Evolutionary conservation across 1,284 basidiomycete species (phyloP).

Genomic region (Ustilago sp.): DNA sequence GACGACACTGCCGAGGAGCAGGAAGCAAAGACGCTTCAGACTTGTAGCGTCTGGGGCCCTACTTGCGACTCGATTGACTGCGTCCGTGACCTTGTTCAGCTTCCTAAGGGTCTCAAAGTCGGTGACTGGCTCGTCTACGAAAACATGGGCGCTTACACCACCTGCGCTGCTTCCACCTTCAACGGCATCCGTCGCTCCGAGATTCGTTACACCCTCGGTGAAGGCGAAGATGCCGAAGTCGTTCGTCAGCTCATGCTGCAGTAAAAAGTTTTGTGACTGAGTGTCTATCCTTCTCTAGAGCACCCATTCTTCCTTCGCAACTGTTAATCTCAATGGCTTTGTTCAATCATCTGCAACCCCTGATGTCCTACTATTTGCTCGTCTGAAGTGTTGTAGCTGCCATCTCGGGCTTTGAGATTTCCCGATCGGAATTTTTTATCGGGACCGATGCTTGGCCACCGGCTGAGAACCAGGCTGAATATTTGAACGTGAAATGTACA

Average conservation of each 20-base stretch:
- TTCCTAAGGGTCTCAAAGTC: conserved; percentile 62
- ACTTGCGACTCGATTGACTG: conserved; percentile 92
- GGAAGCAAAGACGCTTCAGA: conserved; percentile 70
- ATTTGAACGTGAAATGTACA: conserved; percentile 45
- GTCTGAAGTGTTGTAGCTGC: too few species aligned
- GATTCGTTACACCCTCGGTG: conserved; percentile 71
- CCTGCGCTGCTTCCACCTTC: conserved; percentile 88
- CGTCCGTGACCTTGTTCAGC: conserved; percentile 58
- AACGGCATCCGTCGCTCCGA: conserved; percentile 75
- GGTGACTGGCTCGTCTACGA: conserved; percentile 93
- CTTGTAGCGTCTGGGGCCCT: conserved; percentile 74
- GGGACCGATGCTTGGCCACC: too few species aligned
- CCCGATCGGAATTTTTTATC: too few species aligned
- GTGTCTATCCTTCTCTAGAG: not conserved
- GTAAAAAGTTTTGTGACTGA: conserved; percentile 4
- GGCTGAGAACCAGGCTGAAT: too few species aligned
- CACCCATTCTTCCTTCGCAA: not conserved
- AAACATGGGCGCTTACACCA: conserved; percentile 93
- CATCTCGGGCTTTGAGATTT: too few species aligned
- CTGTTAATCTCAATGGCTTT: not conserved
- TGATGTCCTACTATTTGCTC: too few species aligned
- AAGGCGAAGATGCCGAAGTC: conserved; percentile 35
- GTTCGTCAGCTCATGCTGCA: conserved; percentile 41
- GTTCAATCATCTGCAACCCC: too few species aligned
- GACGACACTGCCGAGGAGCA: conserved; percentile 13